Conservation (phyloP, 2,329 filamentous ascomycete species). For the Pezicula rhizophila region DNA sequence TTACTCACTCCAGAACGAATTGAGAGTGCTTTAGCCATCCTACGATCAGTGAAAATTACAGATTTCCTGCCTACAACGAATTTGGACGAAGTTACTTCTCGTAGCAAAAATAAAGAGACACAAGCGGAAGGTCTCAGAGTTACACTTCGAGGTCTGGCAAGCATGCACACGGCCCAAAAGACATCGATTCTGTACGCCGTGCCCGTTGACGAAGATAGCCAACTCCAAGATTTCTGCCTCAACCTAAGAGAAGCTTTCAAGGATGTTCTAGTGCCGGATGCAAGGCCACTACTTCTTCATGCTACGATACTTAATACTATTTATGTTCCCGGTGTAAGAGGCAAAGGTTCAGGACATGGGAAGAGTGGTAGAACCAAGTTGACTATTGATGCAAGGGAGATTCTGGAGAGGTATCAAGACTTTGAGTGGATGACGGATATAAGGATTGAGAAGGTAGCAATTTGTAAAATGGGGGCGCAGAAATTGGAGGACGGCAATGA, state of each 20-base stretch:
- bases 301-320: conserved; percentile 83
- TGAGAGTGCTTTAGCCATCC: conserved; percentile 36
- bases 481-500: conserved; percentile 26
- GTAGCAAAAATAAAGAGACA: conserved; percentile 1
- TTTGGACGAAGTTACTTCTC: conserved; percentile 28
- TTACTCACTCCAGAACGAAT: conserved; percentile 47
- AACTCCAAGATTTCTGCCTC: conserved; percentile 52
- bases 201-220: conserved; percentile 46
- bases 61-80: conserved; percentile 32
- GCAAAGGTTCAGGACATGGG: conserved; percentile 26
- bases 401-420: conserved; percentile 55
- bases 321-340: conserved; percentile 46
- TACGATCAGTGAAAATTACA: conserved; percentile 39
- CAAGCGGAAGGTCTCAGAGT: conserved; percentile 30
- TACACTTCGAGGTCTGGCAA: conserved; percentile 47
- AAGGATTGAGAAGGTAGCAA: conserved; percentile 62
- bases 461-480: conserved; percentile 86
- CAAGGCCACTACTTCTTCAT: conserved; percentile 66
- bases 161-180: conserved; percentile 51
- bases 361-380: conserved; percentile 15
- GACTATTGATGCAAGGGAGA: conserved; percentile 46
- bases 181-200: conserved; percentile 61
- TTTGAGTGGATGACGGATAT: conserved; percentile 67
- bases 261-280: conserved; percentile 48
- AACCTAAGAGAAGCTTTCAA: conserved; percentile 48